Base-by-base conservation (phyloP, 768 basidiomycete species). In the Trametes cingulata region DNA sequence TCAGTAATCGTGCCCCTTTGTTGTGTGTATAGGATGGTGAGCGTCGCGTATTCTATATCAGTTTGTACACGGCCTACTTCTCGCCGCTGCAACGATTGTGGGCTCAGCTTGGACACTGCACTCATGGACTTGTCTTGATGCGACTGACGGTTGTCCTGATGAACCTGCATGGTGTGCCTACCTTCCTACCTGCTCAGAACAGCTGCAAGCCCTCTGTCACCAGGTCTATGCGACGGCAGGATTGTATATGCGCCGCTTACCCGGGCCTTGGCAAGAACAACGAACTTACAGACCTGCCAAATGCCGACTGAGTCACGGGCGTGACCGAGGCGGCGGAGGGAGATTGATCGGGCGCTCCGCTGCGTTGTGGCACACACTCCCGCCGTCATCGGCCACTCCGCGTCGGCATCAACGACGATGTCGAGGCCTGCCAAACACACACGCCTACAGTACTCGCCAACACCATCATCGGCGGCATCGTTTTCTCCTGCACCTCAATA, bases 1-100 rank as follows among this genome's bases (percentile, higher is more conserved):
- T n/a, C n/a, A 57, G 43, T 58, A 47, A 52, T 62, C 56, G 36
- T 48, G 35, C 41, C 47, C 36, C 20, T 9, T 46, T 53, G 51
- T 58, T 58, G 61, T 62, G 56, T 62, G 45, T 55, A 61, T 61
- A 61, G 60, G 60, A 53, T 52, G 49, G 60, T 46, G 55, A 56
- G 35, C 54, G 55, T n/a, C n/a, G n/a, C n/a, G 10, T 61, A 47
- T 46, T 46, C 25, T 56, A 61, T 33, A 56, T 42, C 50, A 50
- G 54, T 61, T 25, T 61, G 55, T 51, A 45, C 22, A 27, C 49
- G 48, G 39, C 19, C 22, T 17, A 13, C 19, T 8, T 10, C 19
- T 37, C 3, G 7, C 29, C 10, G 29, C 29, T 10, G 10, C 29
- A 4, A 33, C 29, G 29, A 33, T 4, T 33, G 29, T 33, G n/a